These are phyloP conservation scores for Metschnikowia matae DNA, from an alignment of 805 yeast species.

Conservation along the genomic window DNA sequence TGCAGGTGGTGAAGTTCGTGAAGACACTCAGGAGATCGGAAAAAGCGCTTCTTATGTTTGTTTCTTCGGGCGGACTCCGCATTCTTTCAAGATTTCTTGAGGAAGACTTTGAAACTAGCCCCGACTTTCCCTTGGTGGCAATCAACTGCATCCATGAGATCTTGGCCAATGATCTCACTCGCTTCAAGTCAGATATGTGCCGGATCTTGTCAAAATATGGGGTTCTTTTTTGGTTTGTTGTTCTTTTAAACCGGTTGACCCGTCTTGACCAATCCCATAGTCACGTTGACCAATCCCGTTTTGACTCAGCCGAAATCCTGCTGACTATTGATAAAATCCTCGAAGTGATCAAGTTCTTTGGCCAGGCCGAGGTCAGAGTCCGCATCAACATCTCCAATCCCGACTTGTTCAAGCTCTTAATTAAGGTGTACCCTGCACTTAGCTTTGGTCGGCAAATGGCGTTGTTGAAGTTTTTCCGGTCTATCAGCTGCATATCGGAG, in stretches of 20 bases:
- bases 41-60: slow-evolving; percentile 35
- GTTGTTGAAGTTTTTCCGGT: slow-evolving; percentile 43
- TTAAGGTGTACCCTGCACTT: slow-evolving; percentile 35
- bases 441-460: slow-evolving; percentile 30
- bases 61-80: slow-evolving; percentile 44
- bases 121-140: slow-evolving; percentile 35
- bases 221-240: slow-evolving; percentile 41
- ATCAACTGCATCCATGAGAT: slow-evolving; percentile 35
- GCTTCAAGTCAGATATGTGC: slow-evolving; percentile 41
- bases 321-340: slow-evolving; percentile 29
- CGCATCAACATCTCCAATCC: slow-evolving; percentile 34
- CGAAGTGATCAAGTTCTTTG: slow-evolving; percentile 38
- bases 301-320: slow-evolving; percentile 5
- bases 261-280: slow-evolving; percentile 10
- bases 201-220: slow-evolving; percentile 41
- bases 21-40: slow-evolving; percentile 31
- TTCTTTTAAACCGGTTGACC: slow-evolving; percentile 31
- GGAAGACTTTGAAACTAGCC: slow-evolving; percentile 40
- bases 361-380: slow-evolving; percentile 45
- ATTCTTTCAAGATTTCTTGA: slow-evolving; percentile 43
- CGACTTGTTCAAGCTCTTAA: slow-evolving; percentile 39
- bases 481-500: slow-evolving; percentile 37
- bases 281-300: background rate
- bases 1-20: slow-evolving; percentile 37
- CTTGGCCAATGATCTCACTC: slow-evolving; percentile 31